Percentiles rank a stretch among this genome's conserved stretches.
Conservation (phyloP, 192 early-diverging fungal genomes). For the Gigaspora rosea region DNA sequence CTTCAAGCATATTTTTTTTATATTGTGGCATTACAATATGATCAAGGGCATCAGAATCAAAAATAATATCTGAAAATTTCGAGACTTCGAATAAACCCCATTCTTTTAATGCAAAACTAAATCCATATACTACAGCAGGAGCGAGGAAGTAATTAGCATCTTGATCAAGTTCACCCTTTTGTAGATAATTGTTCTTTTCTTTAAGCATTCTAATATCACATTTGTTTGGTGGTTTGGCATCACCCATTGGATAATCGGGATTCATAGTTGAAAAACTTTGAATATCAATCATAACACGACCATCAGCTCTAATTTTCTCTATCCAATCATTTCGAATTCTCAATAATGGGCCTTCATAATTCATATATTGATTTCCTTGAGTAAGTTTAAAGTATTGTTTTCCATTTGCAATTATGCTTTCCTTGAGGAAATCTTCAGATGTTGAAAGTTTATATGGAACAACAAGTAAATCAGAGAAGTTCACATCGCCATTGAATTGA, state of each 20-base stretch:
- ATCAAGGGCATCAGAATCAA: background rate
- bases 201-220: background rate
- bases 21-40: background rate
- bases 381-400: no score
- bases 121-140: background rate
- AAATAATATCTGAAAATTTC: background rate
- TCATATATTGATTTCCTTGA: background rate
- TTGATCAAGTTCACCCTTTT: background rate
- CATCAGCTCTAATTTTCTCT: background rate
- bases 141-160: background rate
- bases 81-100: background rate
- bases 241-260: background rate
- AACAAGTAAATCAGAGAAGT: background rate
- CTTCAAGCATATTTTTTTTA: background rate
- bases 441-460: background rate
- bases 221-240: background rate
- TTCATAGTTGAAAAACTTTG: background rate
- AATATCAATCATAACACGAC: conserved; percentile 3
- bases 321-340: background rate
- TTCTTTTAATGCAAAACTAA: background rate
- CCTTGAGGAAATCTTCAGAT: background rate
- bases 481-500: background rate
- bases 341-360: background rate
- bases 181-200: background rate
- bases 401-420: no score